Evolutionary conservation across 768 basidiomycete species (phyloP).

Genomic region (Lactifluus rugatus): DNA sequence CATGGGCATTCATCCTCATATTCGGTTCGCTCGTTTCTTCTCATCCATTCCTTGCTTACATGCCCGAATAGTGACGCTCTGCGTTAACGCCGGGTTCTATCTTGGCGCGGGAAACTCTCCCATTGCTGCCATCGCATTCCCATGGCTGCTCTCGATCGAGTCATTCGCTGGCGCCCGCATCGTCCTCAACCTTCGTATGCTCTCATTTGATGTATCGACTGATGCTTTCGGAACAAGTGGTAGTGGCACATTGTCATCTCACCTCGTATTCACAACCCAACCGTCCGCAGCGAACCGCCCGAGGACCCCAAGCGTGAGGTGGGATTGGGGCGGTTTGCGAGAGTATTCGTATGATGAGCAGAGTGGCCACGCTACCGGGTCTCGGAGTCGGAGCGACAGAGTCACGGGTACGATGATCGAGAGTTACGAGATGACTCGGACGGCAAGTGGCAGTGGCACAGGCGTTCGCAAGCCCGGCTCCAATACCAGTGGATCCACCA

Average conservation of each 20-base stretch:
- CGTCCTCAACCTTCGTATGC: slow-evolving; percentile 9
- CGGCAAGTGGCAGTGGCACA: neutral
- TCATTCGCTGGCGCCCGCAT: slow-evolving; percentile 9
- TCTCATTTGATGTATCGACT: neutral
- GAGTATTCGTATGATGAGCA: neutral
- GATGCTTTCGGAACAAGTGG: neutral
- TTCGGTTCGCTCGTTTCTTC: slow-evolving; percentile 18
- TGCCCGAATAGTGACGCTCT: slow-evolving; percentile 5
- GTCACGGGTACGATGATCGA: neutral
- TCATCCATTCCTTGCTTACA: neutral
- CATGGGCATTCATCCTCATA: slow-evolving; percentile 23
- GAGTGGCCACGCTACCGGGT: neutral
- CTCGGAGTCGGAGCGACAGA: neutral
- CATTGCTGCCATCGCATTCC: slow-evolving; percentile 10
- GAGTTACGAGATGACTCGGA: slow-evolving; percentile 8
- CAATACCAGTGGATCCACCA: neutral
- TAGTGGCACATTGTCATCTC: slow-evolving; percentile 3
- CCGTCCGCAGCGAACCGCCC: neutral
- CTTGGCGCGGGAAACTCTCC: slow-evolving; percentile 2
- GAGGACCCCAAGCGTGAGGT: neutral
- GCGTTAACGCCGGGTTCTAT: slow-evolving; percentile 15
- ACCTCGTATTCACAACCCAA: slow-evolving; percentile 6
- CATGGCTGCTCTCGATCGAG: slow-evolving; percentile 12
- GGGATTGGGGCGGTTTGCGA: slow-evolving; percentile 13
- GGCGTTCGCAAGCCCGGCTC: neutral